These are phyloP conservation scores for Cryptococcus jaspeensis DNA, from an alignment of 1,284 basidiomycete genomes.

Conservation along the genomic window DNA sequence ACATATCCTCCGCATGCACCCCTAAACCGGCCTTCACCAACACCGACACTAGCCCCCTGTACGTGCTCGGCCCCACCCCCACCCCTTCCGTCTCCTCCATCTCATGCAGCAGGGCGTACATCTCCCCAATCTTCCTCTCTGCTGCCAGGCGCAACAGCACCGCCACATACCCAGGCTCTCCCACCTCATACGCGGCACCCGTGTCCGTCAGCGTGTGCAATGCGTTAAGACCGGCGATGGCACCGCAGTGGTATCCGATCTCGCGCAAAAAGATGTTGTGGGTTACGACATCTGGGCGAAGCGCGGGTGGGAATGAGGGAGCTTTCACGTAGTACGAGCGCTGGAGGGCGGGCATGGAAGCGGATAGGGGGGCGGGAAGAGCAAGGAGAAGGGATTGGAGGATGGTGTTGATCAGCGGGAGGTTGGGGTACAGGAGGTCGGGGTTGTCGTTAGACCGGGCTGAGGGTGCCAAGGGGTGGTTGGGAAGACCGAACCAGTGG, in stretches of 20 bases:
- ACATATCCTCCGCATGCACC: conserved; percentile 12
- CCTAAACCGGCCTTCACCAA: conserved; percentile 12
- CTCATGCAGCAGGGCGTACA: conserved; percentile 22
- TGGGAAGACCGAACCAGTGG: conserved; percentile 37
- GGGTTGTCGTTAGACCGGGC: not conserved
- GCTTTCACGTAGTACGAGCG: conserved; percentile 18
- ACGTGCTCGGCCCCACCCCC: conserved; percentile 12
- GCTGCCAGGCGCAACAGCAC: conserved; percentile 24
- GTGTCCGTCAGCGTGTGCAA: conserved; percentile 14
- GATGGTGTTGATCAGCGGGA: conserved; percentile 26
- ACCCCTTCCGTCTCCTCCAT: conserved; percentile 20
- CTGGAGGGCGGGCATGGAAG: conserved; percentile 12
- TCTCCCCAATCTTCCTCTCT: conserved; percentile 15
- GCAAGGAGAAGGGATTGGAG: conserved; percentile 28
- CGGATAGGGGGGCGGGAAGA: conserved; percentile 8
- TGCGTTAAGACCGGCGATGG: conserved; percentile 15
- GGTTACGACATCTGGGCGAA: conserved; percentile 25
- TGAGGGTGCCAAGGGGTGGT: conserved; percentile 5
- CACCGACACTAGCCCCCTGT: conserved; percentile 16
- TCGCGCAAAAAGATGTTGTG: conserved; percentile 29
- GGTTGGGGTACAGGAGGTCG: conserved; percentile 17
- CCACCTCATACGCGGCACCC: conserved; percentile 10
- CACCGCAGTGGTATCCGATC: conserved; percentile 17
- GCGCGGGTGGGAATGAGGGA: conserved; percentile 16
- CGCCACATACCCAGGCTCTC: conserved; percentile 21